Conservation (phyloP, 1,284 basidiomycete genomes). For the Leccinum pallidistipes region DNA sequence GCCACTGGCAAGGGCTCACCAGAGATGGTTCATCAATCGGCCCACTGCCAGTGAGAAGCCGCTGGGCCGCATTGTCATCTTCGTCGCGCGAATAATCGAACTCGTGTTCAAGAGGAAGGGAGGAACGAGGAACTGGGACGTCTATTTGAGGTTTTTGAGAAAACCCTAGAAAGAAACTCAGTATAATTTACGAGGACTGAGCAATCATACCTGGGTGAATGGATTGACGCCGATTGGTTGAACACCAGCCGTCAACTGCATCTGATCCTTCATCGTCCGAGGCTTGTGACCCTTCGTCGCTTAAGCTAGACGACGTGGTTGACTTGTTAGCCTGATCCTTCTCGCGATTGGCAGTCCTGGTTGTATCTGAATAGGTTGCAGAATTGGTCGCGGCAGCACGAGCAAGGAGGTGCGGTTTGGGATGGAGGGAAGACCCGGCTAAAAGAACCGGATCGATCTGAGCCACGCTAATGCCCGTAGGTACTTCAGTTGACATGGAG, state of each 20-base stretch:
- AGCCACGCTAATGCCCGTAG: background rate
- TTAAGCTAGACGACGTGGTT: background rate
- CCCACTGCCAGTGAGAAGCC: background rate
- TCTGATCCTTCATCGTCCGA: background rate
- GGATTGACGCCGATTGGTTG: background rate
- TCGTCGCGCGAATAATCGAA: background rate
- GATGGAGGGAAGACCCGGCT: background rate
- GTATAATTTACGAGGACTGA: background rate
- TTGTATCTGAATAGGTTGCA: background rate
- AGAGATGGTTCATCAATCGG: background rate
- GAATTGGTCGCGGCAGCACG: background rate
- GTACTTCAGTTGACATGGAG: background rate
- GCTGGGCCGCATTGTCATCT: background rate
- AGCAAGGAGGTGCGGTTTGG: background rate
- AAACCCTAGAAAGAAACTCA: background rate
- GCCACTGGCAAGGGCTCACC: background rate
- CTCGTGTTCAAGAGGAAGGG: background rate
- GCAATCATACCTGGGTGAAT: background rate
- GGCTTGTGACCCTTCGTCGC: background rate
- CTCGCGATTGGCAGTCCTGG: background rate
- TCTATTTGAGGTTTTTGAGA: background rate
- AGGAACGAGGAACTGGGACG: background rate
- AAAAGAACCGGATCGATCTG: background rate
- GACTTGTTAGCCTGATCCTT: background rate
- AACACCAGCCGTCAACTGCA: background rate